Base-by-base conservation (phyloP, 1,284 basidiomycete genomes). In the Ceratorhiza oryzae-sativae region DNA sequence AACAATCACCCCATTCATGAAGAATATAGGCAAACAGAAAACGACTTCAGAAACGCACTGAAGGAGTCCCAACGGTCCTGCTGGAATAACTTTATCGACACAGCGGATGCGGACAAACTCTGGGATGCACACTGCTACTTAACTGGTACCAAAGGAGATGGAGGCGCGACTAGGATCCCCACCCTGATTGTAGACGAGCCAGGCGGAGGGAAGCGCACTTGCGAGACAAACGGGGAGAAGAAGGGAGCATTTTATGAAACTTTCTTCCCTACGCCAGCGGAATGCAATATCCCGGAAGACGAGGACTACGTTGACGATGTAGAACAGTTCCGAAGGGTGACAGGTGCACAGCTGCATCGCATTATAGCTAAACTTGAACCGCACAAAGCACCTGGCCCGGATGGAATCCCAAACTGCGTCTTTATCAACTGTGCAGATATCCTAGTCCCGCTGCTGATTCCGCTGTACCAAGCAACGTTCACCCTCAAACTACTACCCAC, bases 321-420 rank as follows among this genome's bases (percentile, higher is more conserved):
- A 4, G 32, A 34, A 18, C 8, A 12, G 4, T 72, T 71, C 34
- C 15, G 34, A 23, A 60, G 23, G 3, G 23, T 72, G 34, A 68
- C 65, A 9, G 23, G 41, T n/a, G n/a, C 59, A 12, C 51, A 73
- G 27, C 68, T 73, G 1, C 5, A 27, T 13, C 18, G 55, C 18
- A 48, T 60, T 1, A 65, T 74, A 13, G 15, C 36, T 12, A 42
- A 58, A 8, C 56, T 75, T 0, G 59, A 63, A 36, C 74, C 73
- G 5, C 68, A 55, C 73, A 85, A 85, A 55, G 83, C 80, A 0
- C 77, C 80, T 0, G 80, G 81, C 0, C 79, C 80, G 0, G 80
- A 81, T 48, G 77, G 77, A 0, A 77, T 82, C 6, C 78, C 81
- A 0, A 84, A 84, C 71, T 74, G 77, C 10, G 79, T 83, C 0